Evolutionary conservation across 2,329 filamentous ascomycete genomes (phyloP), one percentile per base, ranked within the genome.

Genomic region (Macrophomina tecta): DNA sequence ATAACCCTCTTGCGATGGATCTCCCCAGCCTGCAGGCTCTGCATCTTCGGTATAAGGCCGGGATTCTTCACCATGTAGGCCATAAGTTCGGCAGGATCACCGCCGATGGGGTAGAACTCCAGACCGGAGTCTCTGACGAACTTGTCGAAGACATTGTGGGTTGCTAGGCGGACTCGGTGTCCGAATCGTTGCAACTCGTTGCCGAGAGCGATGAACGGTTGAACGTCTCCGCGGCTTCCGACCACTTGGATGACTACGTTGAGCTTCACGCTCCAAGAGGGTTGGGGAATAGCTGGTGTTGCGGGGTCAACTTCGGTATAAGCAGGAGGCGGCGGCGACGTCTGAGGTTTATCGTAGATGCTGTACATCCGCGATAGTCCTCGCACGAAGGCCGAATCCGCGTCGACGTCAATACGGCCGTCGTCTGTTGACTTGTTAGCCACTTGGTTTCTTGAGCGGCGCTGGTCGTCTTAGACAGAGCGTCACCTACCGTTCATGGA

Each of bases 1-100:
- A 72, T 71, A 63, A 69, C 69, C 28, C 69, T 65, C 53, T 67
- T 65, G 42, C 53, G 51, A 4, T 64, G 36, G 18, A 79, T 70
- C 28, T 79, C 76, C 1, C 76, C 77, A n/a, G 64, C 69, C 45
- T 70, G 70, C 16, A 79, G 67, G 8, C 67, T 73, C n/a, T 70
- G 67, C 65, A 75, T 70, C 46, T 70, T 70, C 2, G 77, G 76
- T 0, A 77, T 65, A 1, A 94, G 81, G 0, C 91, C 90, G 0
- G 91, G 91, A 71, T 93, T 90, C 76, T 92, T 92, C 34, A 93
- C 91, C 91, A 94, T 94, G 72, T 93, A 93, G 68, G 77, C 75
- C 76, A 79, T 84, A 45, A 84, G 75, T 23, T 82, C 81, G 23
- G 83, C 81, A 0, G 86, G 85, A 62, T 87, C 83, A 3, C 86